Base-by-base conservation (phyloP, 2,329 filamentous ascomycete species). In the Paraphoma sp. region DNA sequence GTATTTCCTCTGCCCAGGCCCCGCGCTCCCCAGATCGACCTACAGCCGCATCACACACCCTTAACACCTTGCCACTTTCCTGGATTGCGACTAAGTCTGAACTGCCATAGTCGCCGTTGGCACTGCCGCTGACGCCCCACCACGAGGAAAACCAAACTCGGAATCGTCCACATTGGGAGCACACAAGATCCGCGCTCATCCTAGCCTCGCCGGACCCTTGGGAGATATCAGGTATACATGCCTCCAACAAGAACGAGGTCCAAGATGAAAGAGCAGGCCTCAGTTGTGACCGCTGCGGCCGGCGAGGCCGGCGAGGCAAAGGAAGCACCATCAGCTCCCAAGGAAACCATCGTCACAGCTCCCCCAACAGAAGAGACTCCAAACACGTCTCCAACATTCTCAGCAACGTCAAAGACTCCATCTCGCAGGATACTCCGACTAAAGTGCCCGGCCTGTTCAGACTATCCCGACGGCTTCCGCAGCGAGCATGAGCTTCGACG, bases 401-500 rank as follows among this genome's bases (percentile, higher is more conserved):
- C 68, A 30, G 49, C 56, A 9, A 56, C 64, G 28, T 64, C 67
- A 28, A 76, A 74, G 57, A 65, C 71, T 17, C 64, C 69, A 14
- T 66, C 71, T 16, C 65, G 74, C 53, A 73, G 64, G 63, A 67
- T 75, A 33, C 45, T 74, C 53, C 72, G 74, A 28, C 58, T 76
- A 40, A 75, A 73, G 60, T 96, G 92, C 73, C 74, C 79, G 1
- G 79, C 85, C 51, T 96, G 92, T 77, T 83, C 84, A 48, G 88
- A 92, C 54, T 86, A 91, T 61, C 89, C 89, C 1, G 86, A 90
- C 23, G 92, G 91, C 51, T 96, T 96, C 78, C 87, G 92, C 44
- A 92, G 92, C 53, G 90, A 93, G 45, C 92, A 96, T 74, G 93
- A 97, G 76, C 69, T 71, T 48, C 75, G 77, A 48, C 76, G 80